These are phyloP conservation scores for Oenanthe javanica DNA, from an alignment of 140 eudicot genomes.

Conservation along the genomic window DNA sequence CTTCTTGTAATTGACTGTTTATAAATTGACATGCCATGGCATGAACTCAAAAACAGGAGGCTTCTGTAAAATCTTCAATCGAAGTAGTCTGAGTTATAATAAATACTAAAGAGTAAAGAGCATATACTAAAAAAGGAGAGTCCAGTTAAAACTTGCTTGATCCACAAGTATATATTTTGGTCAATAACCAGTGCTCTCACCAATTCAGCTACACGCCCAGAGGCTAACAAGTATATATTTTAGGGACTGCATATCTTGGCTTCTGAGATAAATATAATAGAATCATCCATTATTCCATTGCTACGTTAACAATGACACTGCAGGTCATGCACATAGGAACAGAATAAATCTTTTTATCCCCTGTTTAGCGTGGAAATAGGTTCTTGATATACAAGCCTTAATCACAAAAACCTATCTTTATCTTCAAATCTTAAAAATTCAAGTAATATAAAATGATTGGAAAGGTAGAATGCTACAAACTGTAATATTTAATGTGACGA, in stretches of 20 bases:
- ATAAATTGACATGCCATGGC: background rate
- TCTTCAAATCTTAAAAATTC: background rate
- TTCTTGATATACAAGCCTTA: background rate
- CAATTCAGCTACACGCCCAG: no score
- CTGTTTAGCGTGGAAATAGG: background rate
- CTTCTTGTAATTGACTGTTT: background rate
- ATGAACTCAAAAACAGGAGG: constrained; percentile 6
- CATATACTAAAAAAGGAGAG: background rate
- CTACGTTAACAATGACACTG: background rate
- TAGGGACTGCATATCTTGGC: background rate
- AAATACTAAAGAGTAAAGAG: background rate
- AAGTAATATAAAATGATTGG: background rate
- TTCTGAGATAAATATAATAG: background rate
- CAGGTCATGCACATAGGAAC: background rate
- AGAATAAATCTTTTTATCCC: background rate
- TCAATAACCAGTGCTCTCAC: no score
- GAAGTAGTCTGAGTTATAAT: background rate
- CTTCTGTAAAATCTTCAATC: background rate
- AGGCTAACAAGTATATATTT: background rate
- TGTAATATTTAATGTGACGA: background rate
- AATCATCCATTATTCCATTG: background rate
- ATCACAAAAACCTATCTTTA: background rate
- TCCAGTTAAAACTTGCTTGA: background rate
- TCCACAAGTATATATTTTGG: background rate
- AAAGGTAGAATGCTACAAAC: background rate